Base-by-base conservation (phyloP, 73 alveolate genomes). In the Paramecium primaurelia region DNA sequence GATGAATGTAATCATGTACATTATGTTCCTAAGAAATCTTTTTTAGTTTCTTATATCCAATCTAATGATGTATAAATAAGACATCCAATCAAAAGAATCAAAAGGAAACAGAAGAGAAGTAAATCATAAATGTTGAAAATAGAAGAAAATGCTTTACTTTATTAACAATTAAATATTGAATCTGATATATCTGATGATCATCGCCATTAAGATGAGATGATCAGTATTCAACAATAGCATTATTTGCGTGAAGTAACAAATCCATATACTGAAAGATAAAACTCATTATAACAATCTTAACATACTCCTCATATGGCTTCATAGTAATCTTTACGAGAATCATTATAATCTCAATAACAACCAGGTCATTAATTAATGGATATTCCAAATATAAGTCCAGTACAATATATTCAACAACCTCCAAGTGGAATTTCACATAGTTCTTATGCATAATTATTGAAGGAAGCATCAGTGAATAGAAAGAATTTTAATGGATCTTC, bases 311-410 rank as follows among this genome's bases (percentile, higher is more conserved):
- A 34, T 73, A 73, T 73, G 60, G 64, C 37, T 4, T 34, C 59
- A 14, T 73, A 73, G n/a, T 38, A 32, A 73, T 25, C 44, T 6
- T 26, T 32, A 42, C 18, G 75, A 25, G 44, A 80, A 26, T 80
- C 91, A 2, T 10, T 25, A 2, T 20, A 25, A 26, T 80, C 91
- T 6, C 20, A 42, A 80, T 47, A 40, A 54, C 4, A 54, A 8
- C 36, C 34, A 54, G 69, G 69, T 7, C 73, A 80, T 32, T 38
- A 20, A 73, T 4, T 44, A 16, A 73, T 73, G 47, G 91, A 80
- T 40, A 38, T 75, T 34, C 91, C 73, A 44, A 80, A 80, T 25
- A 80, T 80, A 20, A 80, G 91, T 80, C 91, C 91, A 8, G 91
- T 80, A 4, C 8, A 34, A 45, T 80, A 47, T 80, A 28, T 45